These are phyloP conservation scores for Coemansia sp. DNA, from an alignment of 192 early-diverging fungal species.

Conservation along the genomic window DNA sequence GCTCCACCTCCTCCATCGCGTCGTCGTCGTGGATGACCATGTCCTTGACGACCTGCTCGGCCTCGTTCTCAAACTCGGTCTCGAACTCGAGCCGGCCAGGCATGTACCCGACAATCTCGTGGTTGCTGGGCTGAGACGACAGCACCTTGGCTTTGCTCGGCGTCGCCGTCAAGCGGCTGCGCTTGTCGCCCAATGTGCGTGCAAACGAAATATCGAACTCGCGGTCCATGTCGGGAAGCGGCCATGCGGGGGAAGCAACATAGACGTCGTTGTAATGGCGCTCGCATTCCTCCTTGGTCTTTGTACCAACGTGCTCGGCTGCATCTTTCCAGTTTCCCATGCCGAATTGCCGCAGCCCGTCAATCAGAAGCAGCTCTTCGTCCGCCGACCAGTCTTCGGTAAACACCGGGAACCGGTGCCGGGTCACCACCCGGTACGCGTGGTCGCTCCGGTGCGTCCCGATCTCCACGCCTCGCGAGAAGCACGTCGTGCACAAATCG, in stretches of 20 bases:
- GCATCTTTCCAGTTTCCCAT: conserved; percentile 98
- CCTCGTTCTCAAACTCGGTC: conserved; percentile 94
- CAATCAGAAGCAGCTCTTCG: conserved; percentile 93
- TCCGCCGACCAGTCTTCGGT: conserved; percentile 92
- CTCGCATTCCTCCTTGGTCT: conserved; percentile 84
- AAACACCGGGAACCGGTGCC: conserved; percentile 81
- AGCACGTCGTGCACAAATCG: conserved; percentile 94
- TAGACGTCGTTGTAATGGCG: conserved; percentile 90
- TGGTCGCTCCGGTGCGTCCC: conserved; percentile 83
- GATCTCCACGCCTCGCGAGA: conserved; percentile 80
- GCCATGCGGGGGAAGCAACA: conserved; percentile 75
- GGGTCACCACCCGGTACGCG: conserved; percentile 81
- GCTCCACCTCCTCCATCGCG: conserved; percentile 79
- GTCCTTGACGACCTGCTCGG: conserved; percentile 93
- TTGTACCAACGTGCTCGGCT: conserved; percentile 90
- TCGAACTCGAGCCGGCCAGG: conserved; percentile 96
- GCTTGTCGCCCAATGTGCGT: conserved; percentile 15
- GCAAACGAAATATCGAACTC: conserved; percentile 62
- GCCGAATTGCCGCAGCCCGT: conserved; percentile 88
- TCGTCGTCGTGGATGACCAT: conserved; percentile 91
- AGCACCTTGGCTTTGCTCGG: conserved; percentile 63
- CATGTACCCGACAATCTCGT: conserved; percentile 98
- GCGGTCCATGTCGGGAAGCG: conserved; percentile 76
- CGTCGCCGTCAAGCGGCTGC: conserved; percentile 15
- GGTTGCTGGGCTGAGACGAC: conserved; percentile 85